Base-by-base conservation (phyloP, 1,139 yeast genomes). In the Sugiyamaella neomexicana region DNA sequence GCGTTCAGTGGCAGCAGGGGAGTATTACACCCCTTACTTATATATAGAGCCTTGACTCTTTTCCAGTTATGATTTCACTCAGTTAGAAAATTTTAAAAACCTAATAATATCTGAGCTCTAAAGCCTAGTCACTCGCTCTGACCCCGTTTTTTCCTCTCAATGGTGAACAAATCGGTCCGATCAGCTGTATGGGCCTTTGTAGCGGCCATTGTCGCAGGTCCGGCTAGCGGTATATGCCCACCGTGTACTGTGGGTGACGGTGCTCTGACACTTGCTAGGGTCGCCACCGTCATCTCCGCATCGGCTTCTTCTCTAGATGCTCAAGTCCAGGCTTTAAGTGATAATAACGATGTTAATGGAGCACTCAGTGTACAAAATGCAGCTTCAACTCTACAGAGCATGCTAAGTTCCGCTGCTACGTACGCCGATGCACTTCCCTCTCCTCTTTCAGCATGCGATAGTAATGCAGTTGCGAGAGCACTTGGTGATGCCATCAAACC, bases 391-490 rank as follows among this genome's bases (percentile, higher is more conserved):
- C 23, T 48, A 20, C 34, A 31, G 25, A 44, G 27, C 5, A 15
- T 40, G 15, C 38, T 48, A 17, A 42, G 40, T 36, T 32, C 41
- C 8, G 53, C 55, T 32, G 13, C 53, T 29, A 10, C 20, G 15
- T 27, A 43, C 27, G 52, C 55, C 8, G 48, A 49, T 38, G 42
- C 53, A n/a, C 44, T 44, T 27, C 29, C 55, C n/a, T 13, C 37
- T 13, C 32, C 40, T 10, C 39, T 23, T 20, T 34, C 49, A 6
- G 13, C 40, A 13, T 48, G 52, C 20, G 52, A 48, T 20, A 32
- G 46, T 32, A n/a, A 32, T 13, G 46, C 53, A 34, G 49, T 46
- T 37, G 55, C 53, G 39, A 32, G 31, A 13, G 48, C 48, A 9
- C 20, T 48, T 9, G 32, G 20, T 17, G 12, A 10, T 7, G 52